Conservation (phyloP, 1,284 basidiomycete genomes). For the Cerioporus squamosus region DNA sequence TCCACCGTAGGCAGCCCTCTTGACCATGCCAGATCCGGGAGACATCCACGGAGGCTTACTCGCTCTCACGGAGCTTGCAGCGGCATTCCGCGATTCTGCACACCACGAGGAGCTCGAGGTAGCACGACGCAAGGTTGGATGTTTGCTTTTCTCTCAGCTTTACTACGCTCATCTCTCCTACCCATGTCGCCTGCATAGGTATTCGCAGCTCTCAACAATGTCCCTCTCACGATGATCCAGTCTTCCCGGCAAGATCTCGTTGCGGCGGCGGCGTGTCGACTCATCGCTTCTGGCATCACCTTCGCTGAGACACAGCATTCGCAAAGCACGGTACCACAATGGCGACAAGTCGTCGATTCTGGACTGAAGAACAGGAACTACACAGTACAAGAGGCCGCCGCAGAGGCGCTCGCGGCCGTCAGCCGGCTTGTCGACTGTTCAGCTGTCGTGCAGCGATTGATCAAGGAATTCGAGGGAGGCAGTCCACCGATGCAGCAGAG, state of each 20-base stretch:
- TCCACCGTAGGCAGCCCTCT: slow-evolving; percentile 51
- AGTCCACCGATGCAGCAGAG: slow-evolving; percentile 73
- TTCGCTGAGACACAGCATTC: slow-evolving; percentile 51
- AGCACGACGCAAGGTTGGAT: slow-evolving; percentile 45
- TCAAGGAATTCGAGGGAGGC: slow-evolving; percentile 64
- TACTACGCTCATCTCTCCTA: background rate
- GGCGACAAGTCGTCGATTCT: slow-evolving; percentile 73
- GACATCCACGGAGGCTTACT: slow-evolving; percentile 87
- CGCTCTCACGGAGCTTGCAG: slow-evolving; percentile 73
- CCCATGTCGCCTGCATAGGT: slow-evolving; percentile 42
- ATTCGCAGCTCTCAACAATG: slow-evolving; percentile 56
- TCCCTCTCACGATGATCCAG: slow-evolving; percentile 64
- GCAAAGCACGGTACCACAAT: slow-evolving; percentile 52
- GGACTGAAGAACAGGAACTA: slow-evolving; percentile 72
- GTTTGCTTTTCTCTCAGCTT: background rate
- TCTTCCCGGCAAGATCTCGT: slow-evolving; percentile 78
- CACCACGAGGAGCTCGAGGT: slow-evolving; percentile 33
- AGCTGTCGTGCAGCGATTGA: slow-evolving; percentile 65
- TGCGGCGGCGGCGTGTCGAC: slow-evolving; percentile 72
- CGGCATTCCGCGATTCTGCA: slow-evolving; percentile 45
- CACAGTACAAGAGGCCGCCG: slow-evolving; percentile 76
- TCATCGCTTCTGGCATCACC: slow-evolving; percentile 74
- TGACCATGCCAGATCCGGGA: slow-evolving; percentile 69
- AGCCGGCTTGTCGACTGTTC: slow-evolving; percentile 73
- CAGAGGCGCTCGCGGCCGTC: slow-evolving; percentile 64